Evolutionary conservation across 768 basidiomycete species (phyloP), one percentile per base, ranked within the genome.

Genomic region (Kwoniella sp.): DNA sequence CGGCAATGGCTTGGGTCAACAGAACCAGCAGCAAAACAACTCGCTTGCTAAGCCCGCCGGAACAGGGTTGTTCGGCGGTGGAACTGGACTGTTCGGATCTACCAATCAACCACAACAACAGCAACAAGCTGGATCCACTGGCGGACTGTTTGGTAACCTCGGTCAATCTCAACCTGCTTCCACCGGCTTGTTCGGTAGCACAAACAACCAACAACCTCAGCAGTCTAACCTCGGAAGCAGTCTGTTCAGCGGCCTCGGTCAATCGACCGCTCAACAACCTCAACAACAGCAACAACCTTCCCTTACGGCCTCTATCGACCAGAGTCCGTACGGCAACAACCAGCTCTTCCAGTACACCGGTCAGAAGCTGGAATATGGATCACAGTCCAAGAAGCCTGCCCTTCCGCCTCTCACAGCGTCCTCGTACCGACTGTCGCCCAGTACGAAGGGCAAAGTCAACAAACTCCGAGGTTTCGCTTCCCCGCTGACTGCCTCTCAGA

Each of bases 251-350:
- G 68, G 68, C 11, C 53, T 75, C 15, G 71, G 71, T 26, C 73
- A 88, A 85, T 76, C 85, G 84, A 13, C 79, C 85, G n/a, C 84
- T 81, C 81, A 82, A 59, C 82, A 83, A n/a, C 86, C 82, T 31
- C 82, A 83, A 47, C 86, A 87, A 80, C 87, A 86, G 38, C 79
- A 77, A 55, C 68, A 73, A 34, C 65, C 68, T 15, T 80, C 85
- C 0, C 82, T 95, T 58, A 90, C 89, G 9, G 90, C 92, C 1
- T 93, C 93, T 22, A 91, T 97, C 74, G 88, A 90, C 28, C 90
- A 94, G 78, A 83, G 83, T 68, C 79, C 82, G 0, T 83, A 83
- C 73, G 82, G 82, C 29, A 76, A 75, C 63, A 82, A 81, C 66
- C 78, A 81, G 4, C 77, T 83, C 25, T 82, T 83, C 61, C 61